Evolutionary conservation across 805 yeast species (phyloP).

Genomic region (Ogataea henricii): DNA sequence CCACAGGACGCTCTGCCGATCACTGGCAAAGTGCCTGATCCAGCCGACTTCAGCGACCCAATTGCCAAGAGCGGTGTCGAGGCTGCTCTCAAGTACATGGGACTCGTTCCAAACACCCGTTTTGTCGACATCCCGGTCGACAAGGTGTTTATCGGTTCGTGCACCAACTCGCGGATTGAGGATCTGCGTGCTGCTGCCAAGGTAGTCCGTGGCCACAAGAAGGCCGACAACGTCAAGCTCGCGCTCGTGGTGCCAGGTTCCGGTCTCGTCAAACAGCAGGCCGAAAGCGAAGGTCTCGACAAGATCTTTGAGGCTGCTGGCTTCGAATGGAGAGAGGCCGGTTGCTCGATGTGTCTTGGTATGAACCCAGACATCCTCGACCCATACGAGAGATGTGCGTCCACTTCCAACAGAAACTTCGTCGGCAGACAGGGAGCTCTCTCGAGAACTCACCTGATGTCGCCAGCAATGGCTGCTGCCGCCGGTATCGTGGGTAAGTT

Average conservation of each 20-base stretch:
- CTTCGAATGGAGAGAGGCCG: slow-evolving; percentile 99
- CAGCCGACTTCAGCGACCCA: slow-evolving; percentile 69
- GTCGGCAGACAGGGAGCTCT: slow-evolving; percentile 99
- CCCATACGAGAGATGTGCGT: slow-evolving; percentile 97
- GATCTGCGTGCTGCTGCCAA: slow-evolving; percentile 94
- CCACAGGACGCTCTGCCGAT: slow-evolving; percentile 98
- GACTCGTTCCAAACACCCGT: slow-evolving; percentile 80
- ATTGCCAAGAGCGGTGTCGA: slow-evolving; percentile 81
- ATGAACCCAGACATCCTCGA: slow-evolving; percentile 97
- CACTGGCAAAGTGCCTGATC: slow-evolving; percentile 89
- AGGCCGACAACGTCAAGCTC: slow-evolving; percentile 76
- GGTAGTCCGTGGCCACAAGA: slow-evolving; percentile 86
- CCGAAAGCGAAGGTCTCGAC: slow-evolving; percentile 93
- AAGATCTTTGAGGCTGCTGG: slow-evolving; percentile 90
- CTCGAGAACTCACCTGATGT: slow-evolving; percentile 95
- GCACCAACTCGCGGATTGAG: slow-evolving; percentile 97
- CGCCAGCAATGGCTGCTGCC: slow-evolving; percentile 99
- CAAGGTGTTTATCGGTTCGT: slow-evolving; percentile 96
- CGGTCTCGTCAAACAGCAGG: slow-evolving; percentile 89
- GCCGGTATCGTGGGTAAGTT: slow-evolving; percentile 92
- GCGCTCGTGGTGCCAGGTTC: slow-evolving; percentile 98
- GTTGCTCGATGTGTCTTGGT: slow-evolving; percentile 99
- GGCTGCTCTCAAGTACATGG: slow-evolving; percentile 92
- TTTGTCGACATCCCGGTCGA: slow-evolving; percentile 75
- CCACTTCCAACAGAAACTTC: slow-evolving; percentile 97